Evolutionary conservation across 441 rosid species (phyloP).

Genomic region (Adansonia grandidieri): DNA sequence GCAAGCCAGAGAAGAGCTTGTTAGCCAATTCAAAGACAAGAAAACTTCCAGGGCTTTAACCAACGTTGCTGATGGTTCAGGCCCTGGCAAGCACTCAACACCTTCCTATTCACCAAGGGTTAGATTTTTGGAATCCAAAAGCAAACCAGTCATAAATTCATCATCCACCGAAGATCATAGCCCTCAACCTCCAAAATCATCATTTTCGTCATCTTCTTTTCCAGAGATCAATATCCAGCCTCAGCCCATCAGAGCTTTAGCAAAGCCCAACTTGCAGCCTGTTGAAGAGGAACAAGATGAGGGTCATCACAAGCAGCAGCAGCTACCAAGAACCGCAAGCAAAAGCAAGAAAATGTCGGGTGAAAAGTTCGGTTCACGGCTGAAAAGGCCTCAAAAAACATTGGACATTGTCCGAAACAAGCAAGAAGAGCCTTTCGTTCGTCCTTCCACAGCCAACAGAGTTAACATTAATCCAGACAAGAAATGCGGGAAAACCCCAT

Average conservation of each 20-base stretch:
- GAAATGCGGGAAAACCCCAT: constrained; percentile 51
- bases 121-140: constrained; percentile 50
- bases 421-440: constrained; percentile 56
- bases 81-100: constrained; percentile 44
- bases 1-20: constrained; percentile 41
- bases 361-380: constrained; percentile 45
- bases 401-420: constrained; percentile 44
- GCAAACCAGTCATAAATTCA: constrained; percentile 28
- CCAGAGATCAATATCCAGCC: constrained; percentile 15
- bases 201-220: constrained; percentile 10
- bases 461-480: constrained; percentile 40
- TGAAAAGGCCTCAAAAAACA: constrained; percentile 45
- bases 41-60: constrained; percentile 33
- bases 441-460: constrained; percentile 40
- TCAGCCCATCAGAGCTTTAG: constrained; percentile 29
- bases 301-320: not conserved
- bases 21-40: constrained; percentile 44
- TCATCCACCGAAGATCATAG: constrained; percentile 28
- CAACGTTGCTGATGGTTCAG: constrained; percentile 32
- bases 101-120: constrained; percentile 60
- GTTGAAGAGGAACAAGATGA: constrained; percentile 30
- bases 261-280: constrained; percentile 33
- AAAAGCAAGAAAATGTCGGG: constrained; percentile 40
- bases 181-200: constrained; percentile 33
- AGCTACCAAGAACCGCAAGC: constrained; percentile 37